Percentiles rank a stretch among this genome's conserved stretches.
These are phyloP conservation scores for Mortierella sp. DNA, from an alignment of 371 early-diverging fungal genomes.

Conservation along the genomic window DNA sequence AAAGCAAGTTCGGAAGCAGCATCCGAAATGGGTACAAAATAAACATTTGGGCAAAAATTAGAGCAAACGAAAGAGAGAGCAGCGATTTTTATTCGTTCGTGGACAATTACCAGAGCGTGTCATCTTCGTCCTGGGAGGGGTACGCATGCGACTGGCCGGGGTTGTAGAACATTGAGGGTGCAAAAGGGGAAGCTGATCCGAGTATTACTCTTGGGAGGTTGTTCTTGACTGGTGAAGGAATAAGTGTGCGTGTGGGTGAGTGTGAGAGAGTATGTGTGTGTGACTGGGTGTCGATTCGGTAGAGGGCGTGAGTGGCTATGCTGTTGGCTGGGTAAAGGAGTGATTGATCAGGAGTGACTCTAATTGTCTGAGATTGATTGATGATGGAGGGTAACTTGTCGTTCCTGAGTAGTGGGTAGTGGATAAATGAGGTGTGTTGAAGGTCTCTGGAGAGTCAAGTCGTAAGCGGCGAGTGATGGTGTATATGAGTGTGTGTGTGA, in stretches of 20 bases:
- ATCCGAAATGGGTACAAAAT: constrained; percentile 10
- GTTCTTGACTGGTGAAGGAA: background rate
- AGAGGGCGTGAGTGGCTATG: constrained; percentile 2
- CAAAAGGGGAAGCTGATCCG: background rate
- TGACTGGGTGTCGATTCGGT: background rate
- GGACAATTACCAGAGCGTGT: constrained; percentile 4
- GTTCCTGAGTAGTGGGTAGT: background rate
- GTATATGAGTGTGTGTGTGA: background rate
- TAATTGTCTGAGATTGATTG: constrained; percentile 1
- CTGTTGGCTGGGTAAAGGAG: background rate
- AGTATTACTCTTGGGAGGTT: background rate
- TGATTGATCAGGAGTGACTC: background rate
- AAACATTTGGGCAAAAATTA: background rate
- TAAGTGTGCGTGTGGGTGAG: background rate
- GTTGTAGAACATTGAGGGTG: background rate
- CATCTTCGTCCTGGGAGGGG: constrained; percentile 3
- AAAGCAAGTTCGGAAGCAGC: background rate
- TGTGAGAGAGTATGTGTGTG: background rate
- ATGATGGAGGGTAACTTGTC: background rate
- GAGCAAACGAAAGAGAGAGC: background rate
- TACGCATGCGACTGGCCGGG: background rate
- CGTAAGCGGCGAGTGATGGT: too few species aligned
- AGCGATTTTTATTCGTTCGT: constrained; percentile 10
- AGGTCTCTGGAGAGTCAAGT: background rate
- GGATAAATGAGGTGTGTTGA: background rate